Evolutionary conservation across 1,284 basidiomycete genomes (phyloP).

Genomic region (Moniliophthora roreri): DNA sequence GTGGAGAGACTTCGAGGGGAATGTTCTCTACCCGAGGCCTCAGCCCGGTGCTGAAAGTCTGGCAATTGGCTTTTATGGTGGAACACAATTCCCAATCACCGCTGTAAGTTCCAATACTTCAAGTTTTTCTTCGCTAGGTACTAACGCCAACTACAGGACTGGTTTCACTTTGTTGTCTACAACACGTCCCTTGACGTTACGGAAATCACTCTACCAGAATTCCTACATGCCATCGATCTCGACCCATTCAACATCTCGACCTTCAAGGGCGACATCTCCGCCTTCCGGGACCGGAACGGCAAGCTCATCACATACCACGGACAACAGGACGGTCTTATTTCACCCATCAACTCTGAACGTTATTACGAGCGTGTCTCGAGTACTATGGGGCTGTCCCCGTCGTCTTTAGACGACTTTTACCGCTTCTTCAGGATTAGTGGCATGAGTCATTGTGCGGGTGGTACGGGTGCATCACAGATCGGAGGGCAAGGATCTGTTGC

Average conservation of each 20-base stretch:
- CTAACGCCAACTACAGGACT: conserved; percentile 12
- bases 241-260: conserved; percentile 20
- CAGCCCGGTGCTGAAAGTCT: conserved; percentile 14
- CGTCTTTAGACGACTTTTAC: conserved; percentile 15
- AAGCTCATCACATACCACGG: conserved; percentile 23
- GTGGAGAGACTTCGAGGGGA: conserved; percentile 27
- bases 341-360: conserved; percentile 19
- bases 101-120: too few species aligned
- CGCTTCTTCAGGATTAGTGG: conserved; percentile 18
- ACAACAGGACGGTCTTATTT: conserved; percentile 17
- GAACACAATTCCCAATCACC: conserved; percentile 7
- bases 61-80: conserved; percentile 4
- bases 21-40: conserved; percentile 26
- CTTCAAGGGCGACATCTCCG: conserved; percentile 19
- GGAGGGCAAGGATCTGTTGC: not conserved
- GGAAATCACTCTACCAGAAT: conserved; percentile 4
- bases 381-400: not conserved
- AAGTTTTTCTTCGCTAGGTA: too few species aligned
- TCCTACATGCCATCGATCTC: conserved; percentile 5
- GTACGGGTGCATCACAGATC: conserved; percentile 17
- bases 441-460: conserved; percentile 17
- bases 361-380: conserved; percentile 15
- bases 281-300: conserved; percentile 18
- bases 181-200: conserved; percentile 11
- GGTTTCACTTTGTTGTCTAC: conserved; percentile 16